Evolutionary conservation across 768 basidiomycete species (phyloP), one percentile per base, ranked within the genome.

Genomic region (Leccinum uliginosum): DNA sequence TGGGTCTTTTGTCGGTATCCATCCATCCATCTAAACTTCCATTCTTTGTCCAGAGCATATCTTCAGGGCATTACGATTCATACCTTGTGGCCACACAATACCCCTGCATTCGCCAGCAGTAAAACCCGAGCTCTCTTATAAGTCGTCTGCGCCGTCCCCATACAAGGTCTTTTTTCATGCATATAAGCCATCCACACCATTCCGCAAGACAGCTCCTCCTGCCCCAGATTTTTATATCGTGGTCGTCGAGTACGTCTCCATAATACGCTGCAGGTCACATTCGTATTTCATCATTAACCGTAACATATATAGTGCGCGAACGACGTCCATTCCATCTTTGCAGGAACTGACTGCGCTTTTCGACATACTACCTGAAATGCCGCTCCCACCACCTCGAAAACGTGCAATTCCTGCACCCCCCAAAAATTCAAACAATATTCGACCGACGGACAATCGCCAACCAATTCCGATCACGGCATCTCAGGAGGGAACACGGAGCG

Each of bases 101-200:
- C 79, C 84, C 6, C 30, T 43, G 73, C 85, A 21, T 69, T 27
- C 12, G 15, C 48, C 47, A 3, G 24, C 19, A 66, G 32, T 56
- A 56, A 29, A 53, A 62, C 56, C 50, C n/a, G 38, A 24, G 14
- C 32, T 11, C 23, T 12, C 44, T 14, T n/a, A 57, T 2, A 57
- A 6, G 29, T 58, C 44, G 7, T 47, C 50, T 6, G 3, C 14
- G 27, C 34, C 59, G 3, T 56, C 61, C 29, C 50, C 68, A 3
- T 98, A 95, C 69, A 76, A 81, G 51, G 80, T 92, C 4, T 98
- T 97, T 74, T 98, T 80, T 71, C 88, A 97, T 65, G 76, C 93
- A 4, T 96, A 95, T 76, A 97, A 96, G 66, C 96, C 96, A 2
- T 85, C 84, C 7, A 91, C 92, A 0, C 78, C 89, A 8, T 96